Evolutionary conservation across 2,329 filamentous ascomycete species (phyloP).

Genomic region (Fusarium irregulare): DNA sequence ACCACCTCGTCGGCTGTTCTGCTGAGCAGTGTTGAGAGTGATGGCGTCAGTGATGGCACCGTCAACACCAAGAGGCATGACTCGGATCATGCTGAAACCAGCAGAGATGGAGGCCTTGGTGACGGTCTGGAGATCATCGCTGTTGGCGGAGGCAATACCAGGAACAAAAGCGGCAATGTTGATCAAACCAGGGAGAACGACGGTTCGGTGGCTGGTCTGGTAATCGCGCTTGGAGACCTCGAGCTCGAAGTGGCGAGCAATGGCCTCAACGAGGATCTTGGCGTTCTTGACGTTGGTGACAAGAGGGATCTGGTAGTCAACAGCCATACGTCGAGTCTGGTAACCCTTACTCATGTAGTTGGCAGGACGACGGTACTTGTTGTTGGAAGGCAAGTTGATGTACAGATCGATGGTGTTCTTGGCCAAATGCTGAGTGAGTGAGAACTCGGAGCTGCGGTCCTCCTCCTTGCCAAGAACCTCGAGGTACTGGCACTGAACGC

Average conservation of each 20-base stretch:
- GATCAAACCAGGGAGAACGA: constrained; percentile 79
- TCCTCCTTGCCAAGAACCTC: constrained; percentile 85
- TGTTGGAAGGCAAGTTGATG: constrained; percentile 99
- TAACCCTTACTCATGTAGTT: constrained; percentile 99
- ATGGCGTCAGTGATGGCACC: constrained; percentile 78
- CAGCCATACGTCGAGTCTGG: constrained; percentile 95
- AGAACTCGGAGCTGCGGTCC: constrained; percentile 94
- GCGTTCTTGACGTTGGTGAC: constrained; percentile 99
- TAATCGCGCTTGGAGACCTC: constrained; percentile 87
- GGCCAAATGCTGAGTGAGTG: constrained; percentile 92
- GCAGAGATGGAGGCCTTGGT: constrained; percentile 79
- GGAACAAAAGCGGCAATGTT: constrained; percentile 86
- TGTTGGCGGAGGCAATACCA: constrained; percentile 72
- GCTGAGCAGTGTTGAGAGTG: constrained; percentile 77
- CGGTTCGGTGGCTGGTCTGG: constrained; percentile 86
- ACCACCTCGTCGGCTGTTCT: constrained; percentile 73
- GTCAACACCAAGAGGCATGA: constrained; percentile 80
- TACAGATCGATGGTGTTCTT: constrained; percentile 99
- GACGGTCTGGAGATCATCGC: constrained; percentile 74
- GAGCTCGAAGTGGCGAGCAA: constrained; percentile 88
- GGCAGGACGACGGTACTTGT: constrained; percentile 94
- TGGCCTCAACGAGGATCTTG: constrained; percentile 95
- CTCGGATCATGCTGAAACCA: constrained; percentile 83
- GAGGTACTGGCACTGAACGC: constrained; percentile 90
- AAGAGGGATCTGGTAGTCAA: constrained; percentile 94